Percentiles rank a stretch among this genome's conserved stretches.
Conservation (phyloP, 2,329 filamentous ascomycete genomes). For the Beauveria bassiana region DNA sequence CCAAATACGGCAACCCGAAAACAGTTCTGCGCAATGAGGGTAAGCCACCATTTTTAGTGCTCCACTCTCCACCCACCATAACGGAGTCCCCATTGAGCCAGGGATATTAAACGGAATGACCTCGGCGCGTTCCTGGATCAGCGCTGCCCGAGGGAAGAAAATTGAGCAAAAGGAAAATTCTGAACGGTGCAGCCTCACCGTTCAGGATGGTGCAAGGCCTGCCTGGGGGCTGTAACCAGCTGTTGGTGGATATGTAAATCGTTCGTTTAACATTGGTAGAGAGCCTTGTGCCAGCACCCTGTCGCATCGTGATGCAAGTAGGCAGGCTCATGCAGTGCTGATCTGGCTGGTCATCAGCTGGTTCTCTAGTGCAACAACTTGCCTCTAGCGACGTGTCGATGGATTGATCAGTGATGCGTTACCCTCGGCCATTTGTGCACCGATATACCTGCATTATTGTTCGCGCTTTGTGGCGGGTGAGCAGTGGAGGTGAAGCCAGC, state of each 20-base stretch:
- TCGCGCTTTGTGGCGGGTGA: background rate
- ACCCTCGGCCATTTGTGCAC: too few relatives aligned
- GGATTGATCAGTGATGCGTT: too few relatives aligned
- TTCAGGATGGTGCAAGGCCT: background rate
- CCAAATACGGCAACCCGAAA: constrained; percentile 9
- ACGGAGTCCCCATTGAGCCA: background rate
- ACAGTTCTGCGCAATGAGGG: background rate
- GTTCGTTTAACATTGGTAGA: too few relatives aligned
- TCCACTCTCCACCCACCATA: background rate
- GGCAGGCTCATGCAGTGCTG: background rate
- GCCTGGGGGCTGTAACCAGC: background rate
- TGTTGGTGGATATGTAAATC: background rate
- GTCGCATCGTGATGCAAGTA: background rate
- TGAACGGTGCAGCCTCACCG: background rate
- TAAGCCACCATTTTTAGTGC: background rate
- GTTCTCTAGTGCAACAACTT: background rate
- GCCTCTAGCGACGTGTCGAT: background rate
- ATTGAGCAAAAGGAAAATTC: background rate
- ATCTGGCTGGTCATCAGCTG: background rate
- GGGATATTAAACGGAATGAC: background rate
- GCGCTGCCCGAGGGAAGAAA: background rate
- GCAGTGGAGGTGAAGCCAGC: background rate
- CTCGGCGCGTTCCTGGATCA: background rate
- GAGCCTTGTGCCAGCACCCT: too few relatives aligned
- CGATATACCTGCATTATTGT: too few relatives aligned